Base-by-base conservation (phyloP, 164 flowering plant genomes). In the Tetrastigma voinierianum region DNA sequence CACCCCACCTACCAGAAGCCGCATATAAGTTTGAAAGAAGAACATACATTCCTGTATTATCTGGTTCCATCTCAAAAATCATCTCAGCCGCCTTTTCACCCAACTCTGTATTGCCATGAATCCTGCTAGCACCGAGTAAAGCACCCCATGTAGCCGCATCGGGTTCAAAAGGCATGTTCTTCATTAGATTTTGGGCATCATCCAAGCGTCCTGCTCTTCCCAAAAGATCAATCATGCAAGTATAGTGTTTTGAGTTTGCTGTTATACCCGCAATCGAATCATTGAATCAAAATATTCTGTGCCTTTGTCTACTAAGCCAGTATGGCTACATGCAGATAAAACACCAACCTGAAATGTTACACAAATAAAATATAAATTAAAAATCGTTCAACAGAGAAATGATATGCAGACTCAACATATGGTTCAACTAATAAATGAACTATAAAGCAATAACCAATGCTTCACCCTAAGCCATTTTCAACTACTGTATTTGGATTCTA, bases 61-160 rank as follows among this genome's bases (percentile, higher is more conserved):
- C 86, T 45, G 98, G 96, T 58, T 94, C 97, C 87, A 87, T 76
- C 76, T 85, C 82, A 56, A 90, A 90, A 68, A 90, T 76, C 61
- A 72, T 84, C 76, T 85, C 65, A 12, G 98, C 97, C 55, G 98
- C 96, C 74, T 80, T 84, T 73, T 94, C 97, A 45, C 85, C 98
- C 59, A 91, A 71, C 67, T 81, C 83, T 3, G 91, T 82, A 65
- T 91, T 85, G 12, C 97, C 95, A 71, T 94, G 92, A 47, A 90
- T 81, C n/a, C 95, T 78, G 80, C 96, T 84, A 32, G 98, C 98
- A 67, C 97, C 97, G 11, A 90, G 91, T 62, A 91, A 74, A 72
- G 97, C 95, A n/a, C n/a, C n/a, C n/a, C n/a, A n/a, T n/a, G n/a
- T 85, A 56, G 96, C 92, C 46, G 88, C 90, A 81, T 90, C 97